Conservation (phyloP, 768 basidiomycete species). For the Rossbeevera mucosa region DNA sequence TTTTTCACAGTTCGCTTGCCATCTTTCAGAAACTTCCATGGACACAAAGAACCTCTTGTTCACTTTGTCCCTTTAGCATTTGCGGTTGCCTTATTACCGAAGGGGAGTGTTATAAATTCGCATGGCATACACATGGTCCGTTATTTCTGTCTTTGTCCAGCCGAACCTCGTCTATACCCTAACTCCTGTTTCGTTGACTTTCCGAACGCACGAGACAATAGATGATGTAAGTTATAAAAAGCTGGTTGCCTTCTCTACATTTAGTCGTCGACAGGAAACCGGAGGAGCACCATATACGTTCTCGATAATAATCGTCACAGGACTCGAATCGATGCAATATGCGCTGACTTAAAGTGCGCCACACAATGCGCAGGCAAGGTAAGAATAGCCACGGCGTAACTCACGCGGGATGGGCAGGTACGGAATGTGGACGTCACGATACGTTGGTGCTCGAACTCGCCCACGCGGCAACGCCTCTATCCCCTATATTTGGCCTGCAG, state of each 20-base stretch:
- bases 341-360: background rate
- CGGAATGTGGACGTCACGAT: background rate
- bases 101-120: background rate
- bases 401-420: constrained; percentile 5
- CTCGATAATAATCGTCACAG: background rate
- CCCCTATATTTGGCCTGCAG: background rate
- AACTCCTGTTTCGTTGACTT: background rate
- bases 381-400: background rate
- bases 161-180: background rate
- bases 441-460: background rate
- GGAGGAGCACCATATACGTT: background rate
- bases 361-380: background rate
- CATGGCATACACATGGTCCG: background rate
- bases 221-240: background rate
- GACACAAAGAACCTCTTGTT: background rate
- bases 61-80: background rate
- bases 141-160: background rate
- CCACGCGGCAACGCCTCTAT: background rate
- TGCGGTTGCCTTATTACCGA: background rate
- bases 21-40: background rate
- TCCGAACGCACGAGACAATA: background rate
- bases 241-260: background rate
- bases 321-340: background rate
- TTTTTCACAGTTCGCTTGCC: background rate
- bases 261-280: background rate